A percentile compares a stretch with the other conserved stretches of the same genome.
phyloP scores from a whole-genome alignment of 768 basidiomycete species.

The Porpolomopsis calyptriformis region DNA sequence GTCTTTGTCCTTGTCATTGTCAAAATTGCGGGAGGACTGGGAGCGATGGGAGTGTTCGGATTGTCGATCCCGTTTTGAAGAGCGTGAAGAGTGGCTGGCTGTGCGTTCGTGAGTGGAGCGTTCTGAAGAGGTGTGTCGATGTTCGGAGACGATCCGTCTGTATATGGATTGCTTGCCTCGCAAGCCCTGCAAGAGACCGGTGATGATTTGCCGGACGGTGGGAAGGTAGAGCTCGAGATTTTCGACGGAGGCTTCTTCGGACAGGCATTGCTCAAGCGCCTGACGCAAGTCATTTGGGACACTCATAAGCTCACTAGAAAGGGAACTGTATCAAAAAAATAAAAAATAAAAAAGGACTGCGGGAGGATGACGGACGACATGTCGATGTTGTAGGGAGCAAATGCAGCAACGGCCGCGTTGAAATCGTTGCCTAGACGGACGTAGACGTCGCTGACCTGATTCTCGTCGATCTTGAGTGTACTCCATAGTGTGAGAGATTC shows the following conservation, averaged over 20 bases:
- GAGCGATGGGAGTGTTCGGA: constrained; percentile 32
- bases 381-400: constrained; percentile 72
- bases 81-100: constrained; percentile 49
- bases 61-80: constrained; percentile 34
- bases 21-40: constrained; percentile 33
- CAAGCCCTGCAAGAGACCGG: constrained; percentile 85
- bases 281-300: constrained; percentile 84
- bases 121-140: constrained; percentile 40
- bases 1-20: too few relatives aligned
- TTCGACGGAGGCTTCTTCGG: constrained; percentile 78
- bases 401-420: constrained; percentile 86
- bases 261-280: constrained; percentile 83
- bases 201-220: constrained; percentile 85
- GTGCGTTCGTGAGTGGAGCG: constrained; percentile 38
- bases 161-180: constrained; percentile 86
- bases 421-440: constrained; percentile 96
- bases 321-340: constrained; percentile 8
- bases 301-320: constrained; percentile 64
- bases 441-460: constrained; percentile 90
- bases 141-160: constrained; percentile 60
- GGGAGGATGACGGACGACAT: constrained; percentile 65
- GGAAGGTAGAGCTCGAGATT: constrained; percentile 87
- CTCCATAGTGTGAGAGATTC: constrained; percentile 86
- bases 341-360: constrained; percentile 9
- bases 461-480: constrained; percentile 56